phyloP scores from a whole-genome alignment of 257 asterid species.

The Ehretia macrophylla region DNA sequence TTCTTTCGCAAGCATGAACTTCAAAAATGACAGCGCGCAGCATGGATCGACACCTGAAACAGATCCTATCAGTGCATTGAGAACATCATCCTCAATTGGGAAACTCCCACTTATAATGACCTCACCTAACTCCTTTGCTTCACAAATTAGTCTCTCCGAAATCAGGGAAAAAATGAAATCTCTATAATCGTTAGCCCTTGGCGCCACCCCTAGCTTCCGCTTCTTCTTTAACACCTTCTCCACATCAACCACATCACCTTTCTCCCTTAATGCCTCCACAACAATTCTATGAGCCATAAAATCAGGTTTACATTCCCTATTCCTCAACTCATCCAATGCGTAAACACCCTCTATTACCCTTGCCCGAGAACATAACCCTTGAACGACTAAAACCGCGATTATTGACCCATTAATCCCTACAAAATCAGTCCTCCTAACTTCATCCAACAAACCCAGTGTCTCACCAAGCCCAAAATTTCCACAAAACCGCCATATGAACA shows the following conservation, averaged over 20 bases:
- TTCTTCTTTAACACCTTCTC: slow-evolving; percentile 68
- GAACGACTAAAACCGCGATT: slow-evolving; percentile 59
- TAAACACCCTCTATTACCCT: slow-evolving; percentile 42
- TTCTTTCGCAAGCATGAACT: slow-evolving; percentile 61
- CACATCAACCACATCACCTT: slow-evolving; percentile 50
- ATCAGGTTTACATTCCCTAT: slow-evolving; percentile 77
- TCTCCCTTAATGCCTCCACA: slow-evolving; percentile 56
- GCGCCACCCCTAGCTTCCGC: slow-evolving; percentile 89
- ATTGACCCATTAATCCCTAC: slow-evolving; percentile 58
- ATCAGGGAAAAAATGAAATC: slow-evolving; percentile 57
- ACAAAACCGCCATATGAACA: slow-evolving; percentile 63
- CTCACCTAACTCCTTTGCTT: slow-evolving; percentile 71
- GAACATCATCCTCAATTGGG: slow-evolving; percentile 68
- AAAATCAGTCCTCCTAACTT: slow-evolving; percentile 39
- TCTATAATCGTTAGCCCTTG: slow-evolving; percentile 54
- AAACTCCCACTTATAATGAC: slow-evolving; percentile 74
- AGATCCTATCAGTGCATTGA: slow-evolving; percentile 66
- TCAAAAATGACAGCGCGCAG: slow-evolving; percentile 51
- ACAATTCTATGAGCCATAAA: slow-evolving; percentile 84
- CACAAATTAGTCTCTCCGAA: slow-evolving; percentile 47
- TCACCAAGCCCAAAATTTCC: slow-evolving; percentile 37
- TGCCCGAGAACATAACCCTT: slow-evolving; percentile 49
- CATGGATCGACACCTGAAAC: slow-evolving; percentile 60
- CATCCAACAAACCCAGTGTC: slow-evolving; percentile 49
- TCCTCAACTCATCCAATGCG: slow-evolving; percentile 67